Evolutionary conservation across 208 protist species (phyloP).

Genomic region (Acanthamoeba lenticulata): DNA sequence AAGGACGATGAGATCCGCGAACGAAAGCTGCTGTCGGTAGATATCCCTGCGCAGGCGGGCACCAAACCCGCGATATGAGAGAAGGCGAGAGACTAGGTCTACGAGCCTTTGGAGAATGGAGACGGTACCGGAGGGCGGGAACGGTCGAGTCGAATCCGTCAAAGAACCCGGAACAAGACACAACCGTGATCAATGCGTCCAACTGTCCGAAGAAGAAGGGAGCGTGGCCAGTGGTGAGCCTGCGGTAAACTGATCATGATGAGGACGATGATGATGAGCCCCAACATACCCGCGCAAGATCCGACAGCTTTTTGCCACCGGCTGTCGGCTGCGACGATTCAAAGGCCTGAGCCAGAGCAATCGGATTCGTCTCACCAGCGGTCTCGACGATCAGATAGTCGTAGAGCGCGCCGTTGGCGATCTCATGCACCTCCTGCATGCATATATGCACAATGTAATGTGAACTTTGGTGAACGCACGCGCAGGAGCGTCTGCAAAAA

Average conservation of each 20-base stretch:
- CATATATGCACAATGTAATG: no score
- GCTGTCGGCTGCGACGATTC: not conserved
- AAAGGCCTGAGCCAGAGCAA: not conserved
- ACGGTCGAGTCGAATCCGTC: not conserved
- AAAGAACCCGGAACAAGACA: not conserved
- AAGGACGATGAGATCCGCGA: not conserved
- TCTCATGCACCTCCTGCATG: not conserved
- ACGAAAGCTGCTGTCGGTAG: not conserved
- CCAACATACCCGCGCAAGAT: not conserved
- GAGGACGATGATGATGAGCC: not conserved
- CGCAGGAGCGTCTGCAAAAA: no score
- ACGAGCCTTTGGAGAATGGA: not conserved
- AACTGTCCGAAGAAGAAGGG: no score
- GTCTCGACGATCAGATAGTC: constrained; percentile 1
- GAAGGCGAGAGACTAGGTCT: not conserved
- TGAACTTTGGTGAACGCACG: no score
- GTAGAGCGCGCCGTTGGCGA: not conserved
- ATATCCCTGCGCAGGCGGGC: not conserved
- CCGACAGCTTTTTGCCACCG: not conserved
- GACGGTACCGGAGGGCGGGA: not conserved
- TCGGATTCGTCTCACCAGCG: not conserved
- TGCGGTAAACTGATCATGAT: not conserved
- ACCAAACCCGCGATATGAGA: not conserved
- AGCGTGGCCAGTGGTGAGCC: no score
- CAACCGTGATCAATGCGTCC: not conserved